Conservation (phyloP, 805 yeast genomes). For the Metschnikowia similis region DNA sequence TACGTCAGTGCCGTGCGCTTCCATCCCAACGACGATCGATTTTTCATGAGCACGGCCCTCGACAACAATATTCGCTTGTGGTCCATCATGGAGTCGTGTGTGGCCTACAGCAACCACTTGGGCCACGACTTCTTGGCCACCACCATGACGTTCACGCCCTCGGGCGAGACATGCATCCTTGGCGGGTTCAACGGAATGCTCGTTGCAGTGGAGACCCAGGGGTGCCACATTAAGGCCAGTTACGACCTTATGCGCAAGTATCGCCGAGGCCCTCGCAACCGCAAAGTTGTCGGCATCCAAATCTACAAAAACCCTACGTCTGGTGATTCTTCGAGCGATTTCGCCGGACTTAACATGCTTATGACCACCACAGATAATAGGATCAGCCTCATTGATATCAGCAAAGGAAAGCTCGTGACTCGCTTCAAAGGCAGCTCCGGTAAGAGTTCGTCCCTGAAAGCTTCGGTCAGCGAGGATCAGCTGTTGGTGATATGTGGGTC, state of each 20-base stretch:
- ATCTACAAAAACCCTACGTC: conserved; percentile 32
- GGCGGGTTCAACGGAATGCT: conserved; percentile 81
- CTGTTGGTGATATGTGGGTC: conserved; percentile 69
- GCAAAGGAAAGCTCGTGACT: conserved; percentile 52
- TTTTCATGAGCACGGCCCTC: conserved; percentile 76
- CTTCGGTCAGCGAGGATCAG: conserved; percentile 55
- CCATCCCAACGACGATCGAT: conserved; percentile 83
- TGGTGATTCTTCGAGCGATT: conserved; percentile 2
- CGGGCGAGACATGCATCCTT: conserved; percentile 53
- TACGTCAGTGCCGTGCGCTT: conserved; percentile 77
- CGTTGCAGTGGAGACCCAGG: conserved; percentile 57
- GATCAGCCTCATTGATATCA: conserved; percentile 59
- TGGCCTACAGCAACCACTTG: conserved; percentile 46
- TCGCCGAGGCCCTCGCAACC: conserved; percentile 18
- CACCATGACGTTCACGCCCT: conserved; percentile 68
- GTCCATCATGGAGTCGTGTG: conserved; percentile 73
- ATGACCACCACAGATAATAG: conserved; percentile 82
- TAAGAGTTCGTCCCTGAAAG: conserved; percentile 66
- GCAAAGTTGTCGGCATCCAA: conserved; percentile 73
- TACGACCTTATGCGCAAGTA: conserved; percentile 18
- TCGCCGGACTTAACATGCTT: conserved; percentile 33
- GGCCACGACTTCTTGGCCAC: conserved; percentile 69
- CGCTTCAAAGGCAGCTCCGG: conserved; percentile 73
- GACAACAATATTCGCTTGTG: conserved; percentile 75
- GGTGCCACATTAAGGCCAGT: conserved; percentile 41